A percentile compares a stretch with the other conserved stretches of the same genome.
Evolutionary conservation across 2,329 filamentous ascomycete species (phyloP).

Genomic region (Phaeosphaeria sp.): DNA sequence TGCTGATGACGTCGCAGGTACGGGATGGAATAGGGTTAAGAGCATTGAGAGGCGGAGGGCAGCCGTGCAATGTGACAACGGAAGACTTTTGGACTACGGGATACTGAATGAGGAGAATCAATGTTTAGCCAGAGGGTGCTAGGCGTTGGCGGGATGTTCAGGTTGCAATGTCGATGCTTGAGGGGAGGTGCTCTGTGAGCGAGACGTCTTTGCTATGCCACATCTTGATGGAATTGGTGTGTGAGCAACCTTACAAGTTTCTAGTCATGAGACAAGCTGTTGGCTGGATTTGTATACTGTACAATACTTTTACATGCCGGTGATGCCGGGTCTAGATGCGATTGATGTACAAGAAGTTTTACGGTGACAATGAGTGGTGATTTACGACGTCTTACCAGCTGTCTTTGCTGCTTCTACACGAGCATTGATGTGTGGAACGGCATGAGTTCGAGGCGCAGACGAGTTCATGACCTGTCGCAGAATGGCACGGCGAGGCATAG

Average conservation of each 20-base stretch:
- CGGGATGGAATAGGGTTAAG: not conserved
- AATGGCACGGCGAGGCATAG: constrained; percentile 41
- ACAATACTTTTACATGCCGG: not conserved
- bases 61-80: not conserved
- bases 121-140: too few species aligned
- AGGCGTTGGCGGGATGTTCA: too few species aligned
- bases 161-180: too few species aligned
- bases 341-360: not conserved
- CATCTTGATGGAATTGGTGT: not conserved
- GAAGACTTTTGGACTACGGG: too few species aligned
- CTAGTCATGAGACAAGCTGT: not conserved
- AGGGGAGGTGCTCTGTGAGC: too few species aligned
- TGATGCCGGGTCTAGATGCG: not conserved
- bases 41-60: not conserved
- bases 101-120: too few species aligned
- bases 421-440: constrained; percentile 27
- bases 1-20: not conserved
- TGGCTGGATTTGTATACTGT: not conserved
- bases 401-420: constrained; percentile 26
- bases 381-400: constrained; percentile 21
- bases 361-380: not conserved
- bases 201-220: too few species aligned
- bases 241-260: not conserved
- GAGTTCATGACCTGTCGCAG: constrained; percentile 38
- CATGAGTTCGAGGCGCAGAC: constrained; percentile 16